Base-by-base conservation (phyloP, 176 grass and related monocot species). In the Bonia amplexicaulis region DNA sequence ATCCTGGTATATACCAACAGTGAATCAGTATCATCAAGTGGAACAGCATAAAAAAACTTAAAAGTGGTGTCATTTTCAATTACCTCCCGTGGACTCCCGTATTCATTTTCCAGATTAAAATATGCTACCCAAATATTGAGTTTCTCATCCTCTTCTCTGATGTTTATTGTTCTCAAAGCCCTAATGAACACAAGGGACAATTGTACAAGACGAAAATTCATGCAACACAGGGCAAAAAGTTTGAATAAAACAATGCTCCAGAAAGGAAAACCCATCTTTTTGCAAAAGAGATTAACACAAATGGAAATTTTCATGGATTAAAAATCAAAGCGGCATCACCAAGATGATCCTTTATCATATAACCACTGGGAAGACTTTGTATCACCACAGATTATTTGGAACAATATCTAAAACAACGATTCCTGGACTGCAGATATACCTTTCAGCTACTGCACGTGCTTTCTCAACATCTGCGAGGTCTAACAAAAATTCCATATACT, bases 71-170 rank as follows among this genome's bases (percentile, higher is more conserved):
- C 8, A 73, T 46, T 59, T 46, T 73, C 1, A 80, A 74, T 51
- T 91, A 98, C 96, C 89, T 98, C 93, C 11, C 89, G 83, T 76
- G 96, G 91, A 86, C 80, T 95, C 63, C 96, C 93, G 13, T 95
- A 92, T 87, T 95, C 89, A 89, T 95, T 95, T 88, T 98, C 96
- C 72, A 98, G 78, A 90, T 99, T 99, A 44, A 94, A 96, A 79
- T 94, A 99, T 81, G 96, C 90, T 10, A 99, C 96, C 96, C 96
- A 99, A 79, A 99, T 88, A 89, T 96, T 96, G 35, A 96, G 89
- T 77, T 95, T 99, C 78, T 99, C 91, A 14, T 89, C 87, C 74
- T 99, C 93, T 58, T 98, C 96, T 88, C 86, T 78, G 37, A 92
- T 73, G 60, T 82, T 94, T 89, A 99, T 99, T 83, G 93, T 96